Evolutionary conservation across 2,329 filamentous ascomycete genomes (phyloP).

Genomic region (Ophiostoma himal-ulmi): DNA sequence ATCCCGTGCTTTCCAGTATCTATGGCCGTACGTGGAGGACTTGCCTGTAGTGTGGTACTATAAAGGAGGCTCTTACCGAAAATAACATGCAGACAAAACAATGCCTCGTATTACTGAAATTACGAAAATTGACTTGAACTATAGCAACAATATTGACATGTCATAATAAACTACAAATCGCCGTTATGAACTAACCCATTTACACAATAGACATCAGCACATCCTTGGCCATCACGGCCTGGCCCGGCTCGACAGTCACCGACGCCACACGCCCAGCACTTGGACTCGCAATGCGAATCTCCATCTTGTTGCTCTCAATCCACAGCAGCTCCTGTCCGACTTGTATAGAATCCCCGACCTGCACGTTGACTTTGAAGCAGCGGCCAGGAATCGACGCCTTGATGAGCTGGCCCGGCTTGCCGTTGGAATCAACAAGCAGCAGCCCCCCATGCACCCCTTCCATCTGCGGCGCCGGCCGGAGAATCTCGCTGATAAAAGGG

Average conservation of each 20-base stretch:
- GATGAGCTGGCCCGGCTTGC: not conserved
- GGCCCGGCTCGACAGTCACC: not conserved
- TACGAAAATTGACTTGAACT: too few relatives aligned
- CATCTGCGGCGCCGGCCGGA: not conserved
- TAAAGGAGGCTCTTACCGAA: too few relatives aligned
- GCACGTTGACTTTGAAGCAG: slow-evolving; percentile 41
- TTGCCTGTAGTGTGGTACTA: not conserved
- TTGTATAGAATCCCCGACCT: slow-evolving; percentile 32
- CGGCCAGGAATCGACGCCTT: slow-evolving; percentile 45
- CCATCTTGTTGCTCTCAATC: slow-evolving; percentile 54
- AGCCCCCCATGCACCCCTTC: not conserved
- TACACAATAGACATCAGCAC: slow-evolving; percentile 4
- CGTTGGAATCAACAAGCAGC: too few relatives aligned
- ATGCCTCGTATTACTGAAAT: too few relatives aligned
- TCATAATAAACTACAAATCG: too few relatives aligned
- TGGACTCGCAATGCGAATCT: slow-evolving; percentile 35
- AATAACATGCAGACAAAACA: too few relatives aligned
- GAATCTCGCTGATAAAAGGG: not conserved
- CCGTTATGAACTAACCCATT: not conserved
- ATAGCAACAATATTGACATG: too few relatives aligned
- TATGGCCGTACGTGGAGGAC: not conserved
- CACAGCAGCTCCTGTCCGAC: slow-evolving; percentile 35
- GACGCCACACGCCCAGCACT: not conserved
- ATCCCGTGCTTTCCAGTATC: not conserved
- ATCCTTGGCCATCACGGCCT: slow-evolving; percentile 4